phyloP scores from a whole-genome alignment of 371 early-diverging fungal genomes.

The Mucor racemosus region DNA sequence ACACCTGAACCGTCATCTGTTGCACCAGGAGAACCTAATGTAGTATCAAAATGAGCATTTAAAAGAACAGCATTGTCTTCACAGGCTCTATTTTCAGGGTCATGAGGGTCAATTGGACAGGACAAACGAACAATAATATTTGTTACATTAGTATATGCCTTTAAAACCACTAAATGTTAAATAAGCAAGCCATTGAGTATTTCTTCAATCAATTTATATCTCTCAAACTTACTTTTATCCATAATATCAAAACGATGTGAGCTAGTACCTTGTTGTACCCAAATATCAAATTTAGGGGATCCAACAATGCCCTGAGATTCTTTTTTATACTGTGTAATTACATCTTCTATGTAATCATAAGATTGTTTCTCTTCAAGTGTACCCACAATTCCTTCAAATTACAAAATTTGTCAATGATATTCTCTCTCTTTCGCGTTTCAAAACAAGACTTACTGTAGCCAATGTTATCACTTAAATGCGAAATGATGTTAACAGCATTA shows the following conservation, averaged over 20 bases:
- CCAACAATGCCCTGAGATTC: slow-evolving; percentile 39
- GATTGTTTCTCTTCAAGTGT: slow-evolving; percentile 52
- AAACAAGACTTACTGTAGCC: slow-evolving; percentile 52
- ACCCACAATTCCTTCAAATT: slow-evolving; percentile 45
- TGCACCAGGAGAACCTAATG: slow-evolving; percentile 63
- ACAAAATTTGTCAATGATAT: not conserved
- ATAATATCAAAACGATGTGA: slow-evolving; percentile 76
- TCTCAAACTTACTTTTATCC: slow-evolving; percentile 58
- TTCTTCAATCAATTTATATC: not conserved
- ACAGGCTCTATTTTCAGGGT: slow-evolving; percentile 40
- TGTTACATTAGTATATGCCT: slow-evolving; percentile 73
- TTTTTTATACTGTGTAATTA: slow-evolving; percentile 37
- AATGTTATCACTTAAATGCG: slow-evolving; percentile 56
- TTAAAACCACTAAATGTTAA: slow-evolving; percentile 56
- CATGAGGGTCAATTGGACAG: slow-evolving; percentile 54
- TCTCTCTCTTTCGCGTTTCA: not conserved
- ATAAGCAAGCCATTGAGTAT: not conserved
- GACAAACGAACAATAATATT: slow-evolving; percentile 77
- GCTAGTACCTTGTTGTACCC: slow-evolving; percentile 65
- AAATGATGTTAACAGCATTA: slow-evolving; percentile 55
- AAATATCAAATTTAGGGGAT: slow-evolving; percentile 64
- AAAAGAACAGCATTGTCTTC: slow-evolving; percentile 70
- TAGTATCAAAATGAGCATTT: slow-evolving; percentile 78
- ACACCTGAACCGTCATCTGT: slow-evolving; percentile 75
- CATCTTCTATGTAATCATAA: slow-evolving; percentile 40